A percentile compares a stretch with the other conserved stretches of the same genome.
phyloP scores from a whole-genome alignment of 2,329 filamentous ascomycete species.

The Exophiala oligosperma region DNA sequence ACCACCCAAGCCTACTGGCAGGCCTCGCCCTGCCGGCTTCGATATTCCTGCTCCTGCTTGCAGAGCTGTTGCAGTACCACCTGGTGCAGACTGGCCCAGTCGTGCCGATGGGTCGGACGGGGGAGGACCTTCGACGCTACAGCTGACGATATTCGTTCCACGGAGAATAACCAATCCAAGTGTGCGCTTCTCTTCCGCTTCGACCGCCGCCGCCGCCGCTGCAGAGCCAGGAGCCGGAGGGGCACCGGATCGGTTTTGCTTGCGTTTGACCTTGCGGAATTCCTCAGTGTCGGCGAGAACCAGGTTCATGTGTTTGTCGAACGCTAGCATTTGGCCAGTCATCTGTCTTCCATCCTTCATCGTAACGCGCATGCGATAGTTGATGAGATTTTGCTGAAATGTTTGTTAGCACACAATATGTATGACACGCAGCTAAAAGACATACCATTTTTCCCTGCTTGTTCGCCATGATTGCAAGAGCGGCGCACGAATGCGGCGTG shows the following conservation, averaged over 20 bases:
- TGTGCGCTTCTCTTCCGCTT: constrained; percentile 98
- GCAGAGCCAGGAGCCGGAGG: constrained; percentile 64
- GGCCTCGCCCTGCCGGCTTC: constrained; percentile 84
- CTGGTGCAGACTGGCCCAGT: constrained; percentile 73
- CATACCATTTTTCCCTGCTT: constrained; percentile 99
- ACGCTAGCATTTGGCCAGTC: constrained; percentile 96
- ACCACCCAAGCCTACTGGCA: constrained; percentile 79
- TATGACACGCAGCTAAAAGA: constrained; percentile 30
- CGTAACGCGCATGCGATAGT: constrained; percentile 98
- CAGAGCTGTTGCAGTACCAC: constrained; percentile 63
- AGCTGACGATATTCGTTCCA: constrained; percentile 89
- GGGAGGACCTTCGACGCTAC: constrained; percentile 93
- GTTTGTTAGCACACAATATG: too few relatives aligned
- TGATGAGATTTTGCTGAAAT: constrained; percentile 72
- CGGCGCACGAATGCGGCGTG: constrained; percentile 48
- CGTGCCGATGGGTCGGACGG: constrained; percentile 89
- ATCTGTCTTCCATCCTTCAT: constrained; percentile 94
- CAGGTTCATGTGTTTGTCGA: constrained; percentile 99
- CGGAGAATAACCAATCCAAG: constrained; percentile 92
- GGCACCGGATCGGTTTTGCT: constrained; percentile 66
- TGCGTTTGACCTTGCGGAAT: constrained; percentile 87
- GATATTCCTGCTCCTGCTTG: constrained; percentile 85
- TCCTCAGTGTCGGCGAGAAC: constrained; percentile 98
- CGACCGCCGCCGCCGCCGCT: constrained; percentile 56
- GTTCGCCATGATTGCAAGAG: constrained; percentile 66